Conservation (phyloP, 2,329 filamentous ascomycete genomes). For the Fusarium pseudoanthophilum region DNA sequence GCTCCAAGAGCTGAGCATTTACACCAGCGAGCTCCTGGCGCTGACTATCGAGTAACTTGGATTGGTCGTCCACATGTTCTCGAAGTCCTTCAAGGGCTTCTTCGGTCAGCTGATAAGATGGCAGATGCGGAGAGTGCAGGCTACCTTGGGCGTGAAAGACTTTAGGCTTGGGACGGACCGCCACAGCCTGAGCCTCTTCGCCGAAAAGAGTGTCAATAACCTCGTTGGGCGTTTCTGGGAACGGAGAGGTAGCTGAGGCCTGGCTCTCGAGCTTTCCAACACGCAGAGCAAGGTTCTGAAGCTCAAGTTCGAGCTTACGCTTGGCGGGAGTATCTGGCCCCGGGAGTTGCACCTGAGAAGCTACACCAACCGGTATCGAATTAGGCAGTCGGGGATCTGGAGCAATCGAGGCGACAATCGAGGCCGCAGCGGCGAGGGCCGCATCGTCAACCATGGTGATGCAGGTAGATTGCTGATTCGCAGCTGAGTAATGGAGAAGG, state of each 20-base stretch:
- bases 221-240: conserved; percentile 87
- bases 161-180: conserved; percentile 57
- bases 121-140: conserved; percentile 51
- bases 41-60: conserved; percentile 89
- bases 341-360: conserved; percentile 74
- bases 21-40: conserved; percentile 87
- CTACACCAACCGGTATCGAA: conserved; percentile 55
- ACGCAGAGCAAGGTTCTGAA: conserved; percentile 79
- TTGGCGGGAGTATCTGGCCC: conserved; percentile 82
- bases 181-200: conserved; percentile 62
- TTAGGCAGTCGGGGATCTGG: conserved; percentile 54
- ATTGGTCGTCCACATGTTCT: conserved; percentile 93
- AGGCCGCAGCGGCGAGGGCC: conserved; percentile 63
- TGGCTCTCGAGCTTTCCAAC: conserved; percentile 86
- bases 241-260: conserved; percentile 69
- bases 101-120: conserved; percentile 71
- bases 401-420: conserved; percentile 65
- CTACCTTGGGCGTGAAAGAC: conserved; percentile 58
- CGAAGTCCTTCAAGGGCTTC: conserved; percentile 86
- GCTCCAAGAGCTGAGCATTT: conserved; percentile 84
- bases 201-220: conserved; percentile 72
- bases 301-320: conserved; percentile 81
- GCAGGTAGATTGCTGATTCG: conserved; percentile 42
- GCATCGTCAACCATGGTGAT: conserved; percentile 63
- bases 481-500: conserved; percentile 38